Evolutionary conservation across 2,329 filamentous ascomycete species (phyloP).

Genomic region (Penicillium olsonii): DNA sequence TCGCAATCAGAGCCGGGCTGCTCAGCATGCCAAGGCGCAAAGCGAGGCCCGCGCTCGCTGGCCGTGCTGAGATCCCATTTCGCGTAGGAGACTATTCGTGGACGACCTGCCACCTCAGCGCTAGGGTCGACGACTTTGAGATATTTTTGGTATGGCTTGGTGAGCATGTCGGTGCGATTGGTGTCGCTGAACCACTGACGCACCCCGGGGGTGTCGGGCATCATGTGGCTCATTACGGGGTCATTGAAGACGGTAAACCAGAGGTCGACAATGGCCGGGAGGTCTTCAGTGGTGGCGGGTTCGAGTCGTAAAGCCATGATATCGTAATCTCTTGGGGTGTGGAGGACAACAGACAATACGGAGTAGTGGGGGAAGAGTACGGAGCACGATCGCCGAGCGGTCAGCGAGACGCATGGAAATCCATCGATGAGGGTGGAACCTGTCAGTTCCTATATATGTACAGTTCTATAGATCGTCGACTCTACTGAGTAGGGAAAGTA

Average conservation of each 20-base stretch:
- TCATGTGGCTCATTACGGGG: conserved; percentile 19
- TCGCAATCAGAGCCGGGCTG: conserved; percentile 18
- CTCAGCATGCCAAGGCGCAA: conserved; percentile 30
- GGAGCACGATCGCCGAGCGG: background rate
- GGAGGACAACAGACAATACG: too few species aligned
- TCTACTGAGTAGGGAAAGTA: conserved; percentile 20
- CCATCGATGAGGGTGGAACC: background rate
- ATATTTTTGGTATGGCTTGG: conserved; percentile 28
- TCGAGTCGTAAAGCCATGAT: conserved; percentile 11
- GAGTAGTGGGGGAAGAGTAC: too few species aligned
- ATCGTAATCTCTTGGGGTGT: too few species aligned
- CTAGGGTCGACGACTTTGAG: conserved; percentile 30
- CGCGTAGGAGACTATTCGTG: conserved; percentile 28
- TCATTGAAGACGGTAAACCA: conserved; percentile 30
- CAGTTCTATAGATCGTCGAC: background rate
- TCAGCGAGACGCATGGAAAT: background rate
- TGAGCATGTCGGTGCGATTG: conserved; percentile 22
- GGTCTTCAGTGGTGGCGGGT: conserved; percentile 23
- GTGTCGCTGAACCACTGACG: conserved; percentile 29
- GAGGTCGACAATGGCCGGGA: conserved; percentile 24
- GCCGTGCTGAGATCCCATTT: conserved; percentile 32
- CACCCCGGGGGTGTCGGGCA: conserved; percentile 30
- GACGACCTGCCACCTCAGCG: conserved; percentile 5
- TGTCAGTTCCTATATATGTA: background rate
- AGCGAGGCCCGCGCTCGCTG: conserved; percentile 28